Base-by-base conservation (phyloP, 208 protist species). In the Acanthamoeba polyphaga region DNA sequence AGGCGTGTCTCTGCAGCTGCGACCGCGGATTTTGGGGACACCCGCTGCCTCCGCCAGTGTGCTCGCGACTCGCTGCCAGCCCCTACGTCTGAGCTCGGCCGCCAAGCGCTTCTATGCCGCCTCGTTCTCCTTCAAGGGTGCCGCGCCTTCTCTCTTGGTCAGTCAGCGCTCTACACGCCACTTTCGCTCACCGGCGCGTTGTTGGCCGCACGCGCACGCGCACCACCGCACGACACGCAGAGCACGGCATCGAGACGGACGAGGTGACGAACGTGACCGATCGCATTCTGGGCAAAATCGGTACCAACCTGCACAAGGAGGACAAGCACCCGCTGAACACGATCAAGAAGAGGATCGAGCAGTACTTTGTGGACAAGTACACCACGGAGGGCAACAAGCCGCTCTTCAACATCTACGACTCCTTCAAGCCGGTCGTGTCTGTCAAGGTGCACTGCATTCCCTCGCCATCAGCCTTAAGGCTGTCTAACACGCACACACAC, bases 291-390 rank as follows among this genome's bases (percentile, higher is more conserved):
- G 32, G 51, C 22, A 93, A 76, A 38, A 68, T 93, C 15, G 88
- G 88, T 38, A 46, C 70, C 12, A 96, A 96, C 62, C 64, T 97
- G 66, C 96, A 97, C 72, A 29, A 27, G 24, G 46, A n/a, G 29
- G 68, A 51, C 88, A 91, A 60, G 34, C 96, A 97, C 15, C 96
- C 96, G 88, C 38, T 97, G 6, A 90, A 95, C 64, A 95, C 92
- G 10, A 96, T 96, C 29, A 96, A 96, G 29, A 62, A 90, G 34
- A 78, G 85, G 49, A 95, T 97, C 49, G 92, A 97, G 87, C 72
- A 88, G n/a, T 94, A 97, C 64, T 97, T 97, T 38, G n/a, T 49
- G 32, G 29, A 62, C 17, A 38, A 85, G 24, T 68, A 95, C 19
- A 13, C 27, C 2, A 27, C 10, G 13, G 19, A 62, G 60, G 88